Conservation (phyloP, 257 asterid genomes). For the Datura wrightii region DNA sequence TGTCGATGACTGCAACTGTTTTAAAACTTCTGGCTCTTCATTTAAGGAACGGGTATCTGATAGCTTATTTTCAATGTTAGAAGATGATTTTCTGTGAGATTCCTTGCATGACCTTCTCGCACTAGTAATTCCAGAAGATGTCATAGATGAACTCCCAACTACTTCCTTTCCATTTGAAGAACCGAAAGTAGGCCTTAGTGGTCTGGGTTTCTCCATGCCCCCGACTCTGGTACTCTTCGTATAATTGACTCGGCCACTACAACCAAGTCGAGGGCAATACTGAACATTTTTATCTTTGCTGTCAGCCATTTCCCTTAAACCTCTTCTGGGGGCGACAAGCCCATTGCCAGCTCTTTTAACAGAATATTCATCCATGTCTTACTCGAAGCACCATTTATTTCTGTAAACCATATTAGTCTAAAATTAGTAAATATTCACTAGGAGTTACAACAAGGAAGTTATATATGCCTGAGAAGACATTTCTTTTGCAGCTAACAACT, state of each 20-base stretch:
- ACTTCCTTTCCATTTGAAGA: slow-evolving; percentile 54
- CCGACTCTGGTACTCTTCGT: slow-evolving; percentile 41
- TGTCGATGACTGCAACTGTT: slow-evolving; percentile 34
- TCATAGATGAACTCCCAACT: slow-evolving; percentile 47
- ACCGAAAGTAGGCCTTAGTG: slow-evolving; percentile 43
- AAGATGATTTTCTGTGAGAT: slow-evolving; percentile 45
- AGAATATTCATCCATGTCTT: slow-evolving; percentile 54
- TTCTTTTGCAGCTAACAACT: neutral
- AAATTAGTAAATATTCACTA: neutral
- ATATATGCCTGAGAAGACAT: neutral
- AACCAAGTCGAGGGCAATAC: slow-evolving; percentile 78
- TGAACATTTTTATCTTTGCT: slow-evolving; percentile 55
- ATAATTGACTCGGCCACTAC: slow-evolving; percentile 73
- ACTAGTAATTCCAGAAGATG: slow-evolving; percentile 32
- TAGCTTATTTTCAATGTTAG: slow-evolving; percentile 43
- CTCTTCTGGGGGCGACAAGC: slow-evolving; percentile 48
- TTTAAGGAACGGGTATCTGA: slow-evolving; percentile 44
- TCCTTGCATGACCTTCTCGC: slow-evolving; percentile 41
- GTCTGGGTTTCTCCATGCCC: slow-evolving; percentile 54
- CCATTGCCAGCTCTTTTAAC: slow-evolving; percentile 52
- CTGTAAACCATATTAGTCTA: slow-evolving; percentile 10
- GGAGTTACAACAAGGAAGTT: neutral
- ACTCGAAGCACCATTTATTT: slow-evolving; percentile 29
- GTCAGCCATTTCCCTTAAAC: slow-evolving; percentile 41
- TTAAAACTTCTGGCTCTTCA: slow-evolving; percentile 40